phyloP scores from a whole-genome alignment of 306 rosid species.

The Quercus glauca region DNA sequence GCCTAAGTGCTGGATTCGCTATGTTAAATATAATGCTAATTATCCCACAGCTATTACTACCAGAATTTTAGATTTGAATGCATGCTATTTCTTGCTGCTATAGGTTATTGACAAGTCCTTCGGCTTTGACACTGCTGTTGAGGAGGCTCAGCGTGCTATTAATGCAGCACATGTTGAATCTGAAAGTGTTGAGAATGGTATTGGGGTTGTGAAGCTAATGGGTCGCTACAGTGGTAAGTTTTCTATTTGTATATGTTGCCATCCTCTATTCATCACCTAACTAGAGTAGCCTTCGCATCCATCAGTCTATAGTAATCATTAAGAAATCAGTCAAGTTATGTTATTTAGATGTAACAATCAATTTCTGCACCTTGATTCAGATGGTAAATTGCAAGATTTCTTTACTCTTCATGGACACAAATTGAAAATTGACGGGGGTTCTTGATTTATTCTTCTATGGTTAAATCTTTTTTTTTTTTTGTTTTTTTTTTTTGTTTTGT shows the following conservation, averaged over 20 bases:
- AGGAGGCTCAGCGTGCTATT: conserved; percentile 99
- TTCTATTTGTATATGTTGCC: conserved; percentile 6
- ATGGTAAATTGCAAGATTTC: not conserved
- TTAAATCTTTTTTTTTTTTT: not conserved
- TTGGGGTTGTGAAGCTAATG: conserved; percentile 94
- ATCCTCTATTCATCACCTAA: not conserved
- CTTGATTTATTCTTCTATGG: not conserved
- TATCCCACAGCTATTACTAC: not conserved
- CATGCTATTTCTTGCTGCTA: conserved; percentile 17
- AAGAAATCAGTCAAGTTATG: not conserved
- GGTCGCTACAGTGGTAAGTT: conserved; percentile 88
- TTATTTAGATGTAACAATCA: not conserved
- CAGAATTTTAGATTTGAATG: conserved; percentile 1
- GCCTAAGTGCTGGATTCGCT: not conserved
- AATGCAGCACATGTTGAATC: conserved; percentile 99
- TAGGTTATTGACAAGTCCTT: conserved; percentile 90
- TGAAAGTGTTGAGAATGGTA: conserved; percentile 80
- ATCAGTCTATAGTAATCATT: not conserved
- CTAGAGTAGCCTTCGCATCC: not conserved
- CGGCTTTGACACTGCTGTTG: conserved; percentile 97
- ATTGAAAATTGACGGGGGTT: not conserved
- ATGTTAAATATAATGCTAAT: conserved; percentile 1
- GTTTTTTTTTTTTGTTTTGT: not conserved
- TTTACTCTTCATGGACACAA: not conserved
- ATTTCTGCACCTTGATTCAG: not conserved